Percentiles rank a stretch among this genome's conserved stretches.
Conservation (phyloP, 2,329 filamentous ascomycete genomes). For the Pseudogymnoascus sp. region DNA sequence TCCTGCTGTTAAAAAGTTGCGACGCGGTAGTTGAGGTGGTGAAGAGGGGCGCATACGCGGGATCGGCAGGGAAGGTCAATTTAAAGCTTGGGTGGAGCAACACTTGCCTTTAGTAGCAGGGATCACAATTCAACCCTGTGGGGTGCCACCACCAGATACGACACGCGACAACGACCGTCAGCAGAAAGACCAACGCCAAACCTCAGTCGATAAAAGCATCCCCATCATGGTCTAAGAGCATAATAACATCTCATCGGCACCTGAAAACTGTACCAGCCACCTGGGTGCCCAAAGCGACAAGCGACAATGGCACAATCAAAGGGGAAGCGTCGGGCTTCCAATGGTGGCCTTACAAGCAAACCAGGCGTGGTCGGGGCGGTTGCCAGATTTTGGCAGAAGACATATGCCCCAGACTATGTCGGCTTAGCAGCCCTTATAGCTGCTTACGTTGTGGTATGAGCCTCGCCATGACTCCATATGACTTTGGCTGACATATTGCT, state of each 20-base stretch:
- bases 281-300: not conserved
- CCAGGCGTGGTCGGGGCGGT: conserved; percentile 19
- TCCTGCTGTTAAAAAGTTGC: not conserved
- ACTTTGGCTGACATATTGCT: not conserved
- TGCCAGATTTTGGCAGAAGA: conserved; percentile 48
- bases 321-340: not conserved
- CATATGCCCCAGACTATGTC: conserved; percentile 83
- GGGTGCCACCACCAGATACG: not conserved
- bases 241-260: not conserved
- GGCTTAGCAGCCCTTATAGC: conserved; percentile 64
- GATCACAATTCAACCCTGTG: not conserved
- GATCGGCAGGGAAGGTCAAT: conserved; percentile 1
- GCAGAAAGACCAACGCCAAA: not conserved
- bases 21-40: not conserved
- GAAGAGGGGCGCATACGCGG: not conserved
- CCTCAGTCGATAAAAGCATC: not conserved
- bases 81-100: conserved; percentile 7
- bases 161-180: not conserved
- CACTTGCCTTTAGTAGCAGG: not conserved
- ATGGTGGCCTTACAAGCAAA: not conserved
- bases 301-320: not conserved
- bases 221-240: not conserved
- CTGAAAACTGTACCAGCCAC: not conserved
- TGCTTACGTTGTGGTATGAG: conserved; percentile 54
- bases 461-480: not conserved